Percentiles rank a stretch among this genome's conserved stretches.
Evolutionary conservation across 75 land plant genomes (phyloP).

Genomic region (Pinus albicaulis): DNA sequence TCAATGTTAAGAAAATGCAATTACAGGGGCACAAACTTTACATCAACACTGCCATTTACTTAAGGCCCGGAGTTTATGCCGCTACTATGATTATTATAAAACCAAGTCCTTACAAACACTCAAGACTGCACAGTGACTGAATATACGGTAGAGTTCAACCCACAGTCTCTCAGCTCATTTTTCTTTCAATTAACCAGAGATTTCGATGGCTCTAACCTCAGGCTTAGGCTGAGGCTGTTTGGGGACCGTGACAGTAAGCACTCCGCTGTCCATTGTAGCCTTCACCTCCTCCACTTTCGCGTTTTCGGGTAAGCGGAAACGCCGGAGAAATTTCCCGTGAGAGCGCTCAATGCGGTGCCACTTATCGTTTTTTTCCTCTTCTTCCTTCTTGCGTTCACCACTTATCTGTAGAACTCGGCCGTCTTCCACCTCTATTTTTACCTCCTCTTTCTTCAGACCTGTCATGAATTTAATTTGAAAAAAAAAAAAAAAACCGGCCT

Average conservation of each 20-base stretch:
- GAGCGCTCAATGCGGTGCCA: constrained; percentile 28
- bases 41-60: too few relatives aligned
- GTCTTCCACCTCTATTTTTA: constrained; percentile 22
- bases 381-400: constrained; percentile 20
- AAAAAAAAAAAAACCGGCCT: not conserved
- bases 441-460: not conserved
- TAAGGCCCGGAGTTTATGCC: too few relatives aligned
- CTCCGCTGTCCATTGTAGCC: constrained; percentile 36
- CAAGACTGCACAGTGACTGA: too few relatives aligned
- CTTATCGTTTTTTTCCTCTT: constrained; percentile 5
- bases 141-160: too few relatives aligned
- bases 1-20: too few relatives aligned
- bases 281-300: constrained; percentile 16
- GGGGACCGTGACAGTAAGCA: constrained; percentile 28
- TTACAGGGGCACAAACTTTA: too few relatives aligned
- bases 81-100: too few relatives aligned
- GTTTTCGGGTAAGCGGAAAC: constrained; percentile 13
- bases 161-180: too few relatives aligned
- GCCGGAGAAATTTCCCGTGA: constrained; percentile 17
- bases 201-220: constrained; percentile 11
- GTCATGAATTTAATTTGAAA: constrained; percentile 31
- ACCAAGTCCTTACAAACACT: too few relatives aligned
- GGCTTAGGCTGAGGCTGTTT: constrained; percentile 6
- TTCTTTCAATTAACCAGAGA: constrained; percentile 5
- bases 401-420: constrained; percentile 23